Percentiles rank a stretch among this genome's conserved stretches.
Conservation (phyloP, 2,329 filamentous ascomycete species). For the Sordariomycetes sp. region DNA sequence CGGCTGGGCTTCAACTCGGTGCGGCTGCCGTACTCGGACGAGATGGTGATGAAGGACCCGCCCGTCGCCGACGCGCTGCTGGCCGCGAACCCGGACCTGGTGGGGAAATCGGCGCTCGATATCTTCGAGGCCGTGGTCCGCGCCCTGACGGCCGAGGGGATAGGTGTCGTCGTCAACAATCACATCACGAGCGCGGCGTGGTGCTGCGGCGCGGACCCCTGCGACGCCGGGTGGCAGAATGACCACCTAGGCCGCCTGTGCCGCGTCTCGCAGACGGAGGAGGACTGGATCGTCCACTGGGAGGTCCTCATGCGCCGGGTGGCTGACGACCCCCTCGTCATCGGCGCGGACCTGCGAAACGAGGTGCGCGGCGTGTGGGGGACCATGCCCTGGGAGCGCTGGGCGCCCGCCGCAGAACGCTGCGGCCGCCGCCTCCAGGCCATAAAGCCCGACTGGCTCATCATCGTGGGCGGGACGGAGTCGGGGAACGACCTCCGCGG, state of each 20-base stretch:
- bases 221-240: constrained; percentile 55
- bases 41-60: constrained; percentile 50
- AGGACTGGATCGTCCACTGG: constrained; percentile 55
- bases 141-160: constrained; percentile 45
- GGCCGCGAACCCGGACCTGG: constrained; percentile 45
- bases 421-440: constrained; percentile 46
- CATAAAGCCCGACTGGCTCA: constrained; percentile 50
- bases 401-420: constrained; percentile 50
- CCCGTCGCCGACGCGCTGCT: constrained; percentile 35
- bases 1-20: constrained; percentile 58
- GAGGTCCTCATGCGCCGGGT: constrained; percentile 48
- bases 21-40: constrained; percentile 54
- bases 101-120: constrained; percentile 43
- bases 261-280: constrained; percentile 47
- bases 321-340: constrained; percentile 43
- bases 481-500: constrained; percentile 53
- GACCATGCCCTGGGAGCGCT: constrained; percentile 52
- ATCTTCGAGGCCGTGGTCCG: constrained; percentile 45
- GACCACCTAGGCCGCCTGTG: constrained; percentile 48
- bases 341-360: constrained; percentile 55
- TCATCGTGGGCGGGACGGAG: constrained; percentile 55
- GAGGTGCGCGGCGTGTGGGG: constrained; percentile 58
- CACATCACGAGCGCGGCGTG: constrained; percentile 57
- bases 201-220: constrained; percentile 57
- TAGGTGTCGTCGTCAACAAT: constrained; percentile 56